Base-by-base conservation (phyloP, 257 asterid genomes). In the Verbascum thapsus region DNA sequence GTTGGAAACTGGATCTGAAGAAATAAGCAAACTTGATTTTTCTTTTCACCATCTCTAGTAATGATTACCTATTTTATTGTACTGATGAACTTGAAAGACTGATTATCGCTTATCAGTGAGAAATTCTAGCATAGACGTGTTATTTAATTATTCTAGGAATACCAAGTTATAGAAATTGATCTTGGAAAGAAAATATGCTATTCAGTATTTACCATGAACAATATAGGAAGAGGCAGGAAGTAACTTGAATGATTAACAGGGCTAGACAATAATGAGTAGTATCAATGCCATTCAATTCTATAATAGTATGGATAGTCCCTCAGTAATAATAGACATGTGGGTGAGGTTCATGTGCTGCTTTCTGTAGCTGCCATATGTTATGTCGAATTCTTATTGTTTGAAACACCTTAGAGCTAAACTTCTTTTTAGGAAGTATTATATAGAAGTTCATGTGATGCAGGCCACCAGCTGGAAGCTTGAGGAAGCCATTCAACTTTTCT, bases 401-500 rank as follows among this genome's bases (percentile, higher is more conserved):
- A 26, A 51, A 35, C 26, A 56, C n/a, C 57, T 69, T 30, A 15
- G 49, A 32, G 37, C 35, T 43, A 61, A 23, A 48, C 6, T 59
- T 51, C 37, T 32, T n/a, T n/a, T n/a, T 62, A 12, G 48, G 49
- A 39, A 16, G 23, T 50, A 41, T 70, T 54, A 71, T 66, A n/a
- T 68, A 43, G 9, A 58, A 44, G 18, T 67, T 60, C 38, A 17
- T 52, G 61, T 41, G 48, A 58, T 26, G 41, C 83, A 94, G 99
- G 99, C 99, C 74, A 87, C 99, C 64, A 78, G 85, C 76, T 94
- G 99, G 99, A 82, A 84, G 75, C 97, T 94, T 55, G 99, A 94
- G 47, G 99, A 94, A 72, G 99, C 99, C 73, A 78, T 94, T 77
- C 99, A 94, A 74, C 97, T 94, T 63, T 94, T 81, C 71, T 94